Evolutionary conservation across 208 protist genomes (phyloP), one percentile per base, ranked within the genome.

Genomic region (Leishmania guyanensis): DNA sequence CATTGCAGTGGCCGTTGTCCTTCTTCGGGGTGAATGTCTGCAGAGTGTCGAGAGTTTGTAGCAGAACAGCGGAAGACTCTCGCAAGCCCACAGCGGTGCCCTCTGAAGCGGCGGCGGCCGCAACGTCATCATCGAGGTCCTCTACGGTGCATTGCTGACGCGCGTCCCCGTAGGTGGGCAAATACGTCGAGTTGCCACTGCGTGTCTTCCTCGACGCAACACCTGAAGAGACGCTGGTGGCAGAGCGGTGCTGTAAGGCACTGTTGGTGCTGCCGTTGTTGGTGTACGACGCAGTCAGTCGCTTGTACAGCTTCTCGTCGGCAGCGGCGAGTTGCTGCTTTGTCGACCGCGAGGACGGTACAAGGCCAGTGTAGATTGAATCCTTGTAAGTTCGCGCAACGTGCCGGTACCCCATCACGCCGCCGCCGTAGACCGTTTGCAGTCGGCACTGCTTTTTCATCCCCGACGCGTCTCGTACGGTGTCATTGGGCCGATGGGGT

Each of bases 271-370:
- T 36, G n/a, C 43, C 50, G 33, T 46, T 26, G 12, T 43, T 39
- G 36, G 36, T 53, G 36, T 60, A 14, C 29, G 39, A 29, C 22
- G 14, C 5, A 50, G 22, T n/a, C 56, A 10, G 53, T 76, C 16
- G n/a, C 39, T 60, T 78, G 58, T 53, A 84, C 75, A 84, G 43
- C 39, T 66, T 53, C 54, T 56, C 64, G 36, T 84, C 75, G 5
- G 75, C 65, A 12, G 36, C 20, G 36, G 75, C 22, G 20, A 84
- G 39, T 20, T 39, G 66, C 14, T 80, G 51, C 69, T 80, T 84
- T 1, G 75, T 71, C 20, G 75, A 75, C 53, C 75, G 65, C 8
- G 75, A 84, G 1, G 81, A 77, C 43, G 81, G 81, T 1, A 36
- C 81, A 29, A 84, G 64, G 5, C 75, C 75, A 12, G 39, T 8